Evolutionary conservation across 2,329 filamentous ascomycete species (phyloP), one percentile per base, ranked within the genome.

Genomic region (Penicillium sumatraense): DNA sequence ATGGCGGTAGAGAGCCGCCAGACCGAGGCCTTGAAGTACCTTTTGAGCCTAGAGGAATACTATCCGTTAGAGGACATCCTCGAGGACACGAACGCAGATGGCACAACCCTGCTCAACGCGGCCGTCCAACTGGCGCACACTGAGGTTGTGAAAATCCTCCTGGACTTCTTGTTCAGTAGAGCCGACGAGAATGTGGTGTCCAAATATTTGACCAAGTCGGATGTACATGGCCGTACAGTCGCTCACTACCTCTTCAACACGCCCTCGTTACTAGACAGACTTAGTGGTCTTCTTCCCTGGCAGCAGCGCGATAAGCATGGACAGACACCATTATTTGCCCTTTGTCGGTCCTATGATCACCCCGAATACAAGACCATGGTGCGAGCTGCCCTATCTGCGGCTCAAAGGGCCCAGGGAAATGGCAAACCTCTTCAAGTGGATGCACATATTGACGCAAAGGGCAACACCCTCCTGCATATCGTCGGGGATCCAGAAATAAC

Each of bases 181-280:
- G 80, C 79, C 31, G 81, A 83, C 16, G 78, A 85, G 49, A 75
- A 80, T 14, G 79, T 83, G 46, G 73, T 96, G 26, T 73, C 78
- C 40, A 76, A 80, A 6, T 98, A 99, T 68, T 76, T 98, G 45
- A 80, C 84, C 3, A 80, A 84, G 57, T 89, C 93, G 66, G 95
- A 99, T 68, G 86, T 84, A 33, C 89, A 92, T 79, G 95, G 93
- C 20, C 87, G 95, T 64, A 96, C 92, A 58, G 85, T 91, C 49
- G 95, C 89, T n/a, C 95, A 99, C 74, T 99, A 99, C 72, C 81
- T 99, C 14, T 99, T 99, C 77, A 90, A 96, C 68, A 88, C 91
- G 8, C 95, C 95, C 2, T 82, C 84, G 50, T 80, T 99, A 18
- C 95, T 99, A 62, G 78, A 81, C 41, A 83, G 84, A 51, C 88